Evolutionary conservation across 2,329 filamentous ascomycete genomes (phyloP), one percentile per base, ranked within the genome.

Genomic region (Aspergillus pseudoglaucus): DNA sequence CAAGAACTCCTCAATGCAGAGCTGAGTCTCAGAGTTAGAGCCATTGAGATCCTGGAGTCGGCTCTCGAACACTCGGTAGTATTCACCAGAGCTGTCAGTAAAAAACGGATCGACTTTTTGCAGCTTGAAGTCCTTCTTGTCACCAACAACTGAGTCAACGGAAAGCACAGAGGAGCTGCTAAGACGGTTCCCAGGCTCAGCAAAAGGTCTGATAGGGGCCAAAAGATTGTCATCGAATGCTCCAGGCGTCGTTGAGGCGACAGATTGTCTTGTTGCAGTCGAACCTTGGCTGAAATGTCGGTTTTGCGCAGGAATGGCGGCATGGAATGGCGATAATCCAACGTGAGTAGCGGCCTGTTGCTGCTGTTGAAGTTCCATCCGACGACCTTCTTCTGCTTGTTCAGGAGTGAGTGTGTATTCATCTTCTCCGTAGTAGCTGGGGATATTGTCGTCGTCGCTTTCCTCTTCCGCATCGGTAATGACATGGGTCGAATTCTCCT

Each of bases 101-200:
- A 86, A 86, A 67, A 81, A 82, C 2, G 82, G 82, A 54, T 83
- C 81, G 0, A 85, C 79, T 47, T 84, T 81, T 59, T 85, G 82
- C 14, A 84, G 73, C 51, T 79, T 77, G 59, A 78, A 82, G 57
- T 83, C 76, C 46, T 77, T 78, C 59, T 82, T 81, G 49, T 80
- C 79, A 15, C 81, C 79, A 22, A 83, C 73, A 25, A 85, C 74
- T 2, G 73, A 73, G 46, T 80, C 71, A 3, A 82, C 69, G 23
- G 78, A 81, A 22, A 84, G 69, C 3, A 70, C 68, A 1, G 75
- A 78, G 40, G 67, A 63, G 50, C 65, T 70, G 51, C 67, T 69
- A 33, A 71, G 60, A 32, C 65, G 61, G 40, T 60, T 65, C 14
- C 58, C 56, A 32, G 63, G 54, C 25, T 64, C 59, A 6, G 60